Conservation (phyloP, 306 rosid genomes). For the Medicago ruthenica region DNA sequence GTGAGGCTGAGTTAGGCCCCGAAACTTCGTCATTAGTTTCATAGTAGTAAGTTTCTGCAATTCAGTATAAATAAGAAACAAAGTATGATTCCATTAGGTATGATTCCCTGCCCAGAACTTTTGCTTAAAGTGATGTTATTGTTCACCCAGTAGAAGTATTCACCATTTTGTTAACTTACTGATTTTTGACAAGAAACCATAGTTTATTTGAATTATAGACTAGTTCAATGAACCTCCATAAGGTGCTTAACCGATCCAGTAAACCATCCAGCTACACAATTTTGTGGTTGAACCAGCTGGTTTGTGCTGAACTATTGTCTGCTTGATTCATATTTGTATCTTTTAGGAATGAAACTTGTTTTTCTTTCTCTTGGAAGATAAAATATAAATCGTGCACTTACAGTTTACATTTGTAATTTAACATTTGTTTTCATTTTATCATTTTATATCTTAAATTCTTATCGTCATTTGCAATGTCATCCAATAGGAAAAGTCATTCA, state of each 20-base stretch:
- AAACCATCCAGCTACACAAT: background rate
- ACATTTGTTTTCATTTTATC: slow-evolving; percentile 16
- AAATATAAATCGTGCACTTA: background rate
- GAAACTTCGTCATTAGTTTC: background rate
- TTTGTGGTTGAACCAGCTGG: slow-evolving; percentile 22
- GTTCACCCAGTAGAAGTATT: slow-evolving; percentile 1
- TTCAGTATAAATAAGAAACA: background rate
- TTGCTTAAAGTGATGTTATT: background rate
- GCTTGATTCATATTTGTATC: slow-evolving; percentile 11
- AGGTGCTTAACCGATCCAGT: slow-evolving; percentile 9
- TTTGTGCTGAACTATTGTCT: background rate
- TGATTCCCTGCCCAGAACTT: slow-evolving; percentile 3
- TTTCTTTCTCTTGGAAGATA: background rate
- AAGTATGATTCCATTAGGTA: background rate
- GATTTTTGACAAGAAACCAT: background rate
- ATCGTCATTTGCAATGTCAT: slow-evolving; percentile 28
- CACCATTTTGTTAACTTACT: background rate
- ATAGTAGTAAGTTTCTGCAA: background rate
- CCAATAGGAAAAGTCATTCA: slow-evolving; percentile 69
- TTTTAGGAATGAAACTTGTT: slow-evolving; percentile 8
- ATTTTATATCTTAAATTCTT: slow-evolving; percentile 11
- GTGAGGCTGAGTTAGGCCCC: background rate
- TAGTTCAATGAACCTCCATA: slow-evolving; percentile 3
- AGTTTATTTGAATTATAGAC: slow-evolving; percentile 9
- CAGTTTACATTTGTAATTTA: background rate